phyloP scores from a whole-genome alignment of 73 alveolate genomes.

The Tetrahymena malaccensis region DNA sequence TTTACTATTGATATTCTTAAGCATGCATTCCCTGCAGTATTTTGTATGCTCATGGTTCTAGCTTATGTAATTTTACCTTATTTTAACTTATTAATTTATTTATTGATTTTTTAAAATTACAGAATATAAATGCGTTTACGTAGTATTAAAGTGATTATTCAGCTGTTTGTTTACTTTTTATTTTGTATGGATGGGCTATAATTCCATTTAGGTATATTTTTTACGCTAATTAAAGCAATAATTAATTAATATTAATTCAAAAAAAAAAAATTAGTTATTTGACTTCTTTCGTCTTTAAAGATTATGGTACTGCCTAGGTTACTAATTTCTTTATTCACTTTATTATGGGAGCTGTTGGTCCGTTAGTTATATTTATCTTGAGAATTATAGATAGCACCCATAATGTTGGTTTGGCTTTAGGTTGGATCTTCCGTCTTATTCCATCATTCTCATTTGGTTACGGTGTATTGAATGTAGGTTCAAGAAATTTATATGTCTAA shows the following conservation, averaged over 20 bases:
- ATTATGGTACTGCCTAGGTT: conserved; percentile 47
- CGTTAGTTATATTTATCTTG: conserved; percentile 49
- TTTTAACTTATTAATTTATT: neutral
- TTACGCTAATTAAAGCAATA: neutral
- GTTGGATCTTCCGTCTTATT: conserved; percentile 71
- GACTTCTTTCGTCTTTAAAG: conserved; percentile 50
- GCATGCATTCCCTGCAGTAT: conserved; percentile 65
- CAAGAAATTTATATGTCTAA: conserved; percentile 12
- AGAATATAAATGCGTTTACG: conserved; percentile 5
- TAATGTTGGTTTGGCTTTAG: conserved; percentile 46
- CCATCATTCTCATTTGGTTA: conserved; percentile 90
- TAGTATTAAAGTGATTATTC: conserved; percentile 17
- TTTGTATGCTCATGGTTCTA: conserved; percentile 49
- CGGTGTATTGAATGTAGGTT: conserved; percentile 64
- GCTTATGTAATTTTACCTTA: conserved; percentile 34
- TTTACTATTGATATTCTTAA: conserved; percentile 76
- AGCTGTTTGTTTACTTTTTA: conserved; percentile 50
- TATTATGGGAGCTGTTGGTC: conserved; percentile 48
- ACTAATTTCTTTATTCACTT: conserved; percentile 47
- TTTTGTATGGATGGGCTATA: conserved; percentile 64
- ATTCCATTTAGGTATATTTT: conserved; percentile 42
- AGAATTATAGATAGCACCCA: conserved; percentile 51
- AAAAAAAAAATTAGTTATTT: conserved; percentile 36
- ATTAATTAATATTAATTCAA: too few relatives aligned
- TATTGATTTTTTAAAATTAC: neutral